Percentiles rank a stretch among this genome's conserved stretches.
phyloP scores from a whole-genome alignment of 345 rosid genomes.

The Lepidium africanum region DNA sequence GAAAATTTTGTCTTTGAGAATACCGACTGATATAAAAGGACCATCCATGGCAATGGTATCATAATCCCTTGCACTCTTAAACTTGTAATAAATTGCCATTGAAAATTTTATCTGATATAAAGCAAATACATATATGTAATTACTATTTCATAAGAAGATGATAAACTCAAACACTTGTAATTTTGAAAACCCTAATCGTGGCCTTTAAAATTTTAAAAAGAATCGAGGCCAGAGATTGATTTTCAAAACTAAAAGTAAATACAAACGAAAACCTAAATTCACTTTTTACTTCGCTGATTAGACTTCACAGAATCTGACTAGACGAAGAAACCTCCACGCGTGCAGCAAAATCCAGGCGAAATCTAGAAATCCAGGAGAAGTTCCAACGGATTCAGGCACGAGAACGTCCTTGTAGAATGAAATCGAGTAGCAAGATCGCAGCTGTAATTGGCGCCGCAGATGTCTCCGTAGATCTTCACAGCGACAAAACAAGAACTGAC shows the following conservation, averaged over 20 bases:
- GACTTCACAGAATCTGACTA: conserved; percentile 9
- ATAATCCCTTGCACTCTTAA: conserved; percentile 98
- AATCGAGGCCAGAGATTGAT: conserved; percentile 37
- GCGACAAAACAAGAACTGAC: not conserved
- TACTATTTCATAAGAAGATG: not conserved
- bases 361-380: conserved; percentile 6
- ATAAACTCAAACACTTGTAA: conserved; percentile 14
- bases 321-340: conserved; percentile 21
- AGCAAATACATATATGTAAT: conserved; percentile 23
- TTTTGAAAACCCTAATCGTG: conserved; percentile 23
- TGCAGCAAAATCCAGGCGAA: not conserved
- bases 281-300: conserved; percentile 28
- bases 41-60: conserved; percentile 95
- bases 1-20: conserved; percentile 96
- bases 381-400: not conserved
- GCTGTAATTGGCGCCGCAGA: not conserved
- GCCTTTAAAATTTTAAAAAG: conserved; percentile 23
- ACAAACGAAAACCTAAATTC: conserved; percentile 13
- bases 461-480: conserved; percentile 10
- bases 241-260: conserved; percentile 15
- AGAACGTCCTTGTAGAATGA: conserved; percentile 1
- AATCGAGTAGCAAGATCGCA: conserved; percentile 3
- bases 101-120: conserved; percentile 28
- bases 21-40: conserved; percentile 93
- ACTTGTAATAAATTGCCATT: conserved; percentile 99